Percentiles rank a stretch among this genome's conserved stretches.
phyloP scores from a whole-genome alignment of 106 monocot genomes.

The Platanthera zijinensis region DNA sequence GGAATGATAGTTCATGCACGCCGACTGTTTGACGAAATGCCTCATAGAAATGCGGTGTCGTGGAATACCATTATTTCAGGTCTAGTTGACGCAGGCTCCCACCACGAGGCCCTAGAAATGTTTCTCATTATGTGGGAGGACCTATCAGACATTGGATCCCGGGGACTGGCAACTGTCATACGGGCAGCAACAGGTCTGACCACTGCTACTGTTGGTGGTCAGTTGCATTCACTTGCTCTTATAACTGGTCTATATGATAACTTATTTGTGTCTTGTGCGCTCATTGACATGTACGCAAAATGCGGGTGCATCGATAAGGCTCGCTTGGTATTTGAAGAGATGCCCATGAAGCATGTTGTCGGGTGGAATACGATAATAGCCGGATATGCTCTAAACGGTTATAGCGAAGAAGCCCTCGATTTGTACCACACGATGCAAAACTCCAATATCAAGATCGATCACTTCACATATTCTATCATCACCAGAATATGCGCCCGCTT shows the following conservation, averaged over 20 bases:
- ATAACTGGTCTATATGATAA: conserved; percentile 32
- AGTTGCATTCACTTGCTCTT: conserved; percentile 44
- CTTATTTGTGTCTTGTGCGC: conserved; percentile 38
- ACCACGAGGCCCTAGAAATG: conserved; percentile 44
- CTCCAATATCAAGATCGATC: conserved; percentile 57
- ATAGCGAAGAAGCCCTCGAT: conserved; percentile 67
- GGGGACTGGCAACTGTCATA: conserved; percentile 33
- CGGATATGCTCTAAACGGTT: conserved; percentile 71
- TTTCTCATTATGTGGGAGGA: conserved; percentile 54
- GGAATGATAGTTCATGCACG: conserved; percentile 54
- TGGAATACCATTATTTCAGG: conserved; percentile 72
- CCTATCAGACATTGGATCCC: conserved; percentile 21
- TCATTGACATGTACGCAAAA: conserved; percentile 79
- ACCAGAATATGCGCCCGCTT: conserved; percentile 60
- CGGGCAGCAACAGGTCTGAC: conserved; percentile 43
- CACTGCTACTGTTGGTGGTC: conserved; percentile 22
- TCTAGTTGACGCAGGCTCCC: conserved; percentile 33
- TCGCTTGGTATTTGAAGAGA: conserved; percentile 58
- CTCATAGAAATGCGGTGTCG: conserved; percentile 32
- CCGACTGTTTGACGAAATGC: conserved; percentile 67
- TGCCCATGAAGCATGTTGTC: conserved; percentile 62
- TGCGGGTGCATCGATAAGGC: conserved; percentile 65
- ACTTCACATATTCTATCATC: conserved; percentile 80
- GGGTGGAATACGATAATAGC: conserved; percentile 82
- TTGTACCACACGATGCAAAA: conserved; percentile 69